Evolutionary conservation across 495 filamentous ascomycete genomes (phyloP), one percentile per base, ranked within the genome.

Genomic region (Penicillium longicatenatum): DNA sequence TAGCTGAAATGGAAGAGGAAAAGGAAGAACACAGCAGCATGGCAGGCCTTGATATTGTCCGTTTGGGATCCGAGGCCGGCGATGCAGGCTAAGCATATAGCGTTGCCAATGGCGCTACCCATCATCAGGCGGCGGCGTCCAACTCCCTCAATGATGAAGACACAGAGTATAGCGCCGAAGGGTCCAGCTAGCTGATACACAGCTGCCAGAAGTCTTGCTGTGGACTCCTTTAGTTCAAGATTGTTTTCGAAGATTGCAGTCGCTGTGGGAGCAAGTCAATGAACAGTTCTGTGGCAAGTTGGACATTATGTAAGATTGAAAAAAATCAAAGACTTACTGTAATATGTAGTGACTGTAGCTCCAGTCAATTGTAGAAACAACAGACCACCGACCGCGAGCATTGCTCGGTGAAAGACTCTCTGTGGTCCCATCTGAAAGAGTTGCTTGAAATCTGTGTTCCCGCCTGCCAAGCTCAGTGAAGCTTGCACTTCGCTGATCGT

Each of bases 1-100:
- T 81, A 79, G 69, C 79, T 79, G 42, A 73, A 73, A 58, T 79
- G 79, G 65, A 78, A 85, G 9, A 83, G 56, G 60, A 82, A 83
- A 11, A 83, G 69, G 58, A 83, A 84, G 11, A 75, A 73, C 0
- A 78, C 76, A 2, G 76, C 74, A 9, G 62, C 70, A 30, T 60
- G 50, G 20, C 60, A 53, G n/a, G 66, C 66, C 35, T 50, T 52
- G 4, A 26, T 60, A 52, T 70, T 66, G 4, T 55, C 45, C 0
- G 44, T 7, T 20, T 65, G 67, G 21, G 67, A 67, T 11, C 58
- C 50, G 12, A 66, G 52, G 2, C 21, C 63, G 37, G 78, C 77
- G 1, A 79, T 66, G 10, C 78, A 58, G n/a, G 75, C 70, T 56
- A 81, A 66, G 54, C 69, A 77, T 7, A 74, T 58, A 6, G 61